These are phyloP conservation scores for Clitopilus hobsonii DNA, from an alignment of 768 basidiomycete species.

Conservation along the genomic window DNA sequence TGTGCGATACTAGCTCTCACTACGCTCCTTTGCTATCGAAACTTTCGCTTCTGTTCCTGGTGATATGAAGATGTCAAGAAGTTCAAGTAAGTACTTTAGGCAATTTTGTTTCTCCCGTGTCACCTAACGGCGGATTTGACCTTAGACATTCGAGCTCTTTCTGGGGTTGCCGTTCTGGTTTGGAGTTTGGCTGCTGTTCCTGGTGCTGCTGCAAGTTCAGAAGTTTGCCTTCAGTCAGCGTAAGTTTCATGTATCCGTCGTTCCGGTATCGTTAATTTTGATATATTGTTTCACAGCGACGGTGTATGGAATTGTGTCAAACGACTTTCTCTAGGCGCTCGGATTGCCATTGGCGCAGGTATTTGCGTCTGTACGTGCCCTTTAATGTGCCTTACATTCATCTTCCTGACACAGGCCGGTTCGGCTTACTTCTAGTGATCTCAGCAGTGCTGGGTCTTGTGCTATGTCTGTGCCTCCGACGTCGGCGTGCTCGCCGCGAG, in stretches of 20 bases:
- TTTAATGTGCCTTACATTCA: not conserved
- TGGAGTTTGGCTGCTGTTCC: slow-evolving; percentile 12
- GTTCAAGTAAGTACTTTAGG: slow-evolving; percentile 7
- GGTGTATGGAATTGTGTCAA: slow-evolving; percentile 14
- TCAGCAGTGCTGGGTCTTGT: slow-evolving; percentile 7
- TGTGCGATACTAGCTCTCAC: slow-evolving; percentile 6
- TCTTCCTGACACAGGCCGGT: not conserved
- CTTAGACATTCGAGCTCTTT: slow-evolving; percentile 12
- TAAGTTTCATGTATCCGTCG: slow-evolving; percentile 4
- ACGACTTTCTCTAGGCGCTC: slow-evolving; percentile 10
- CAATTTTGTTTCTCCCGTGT: not conserved
- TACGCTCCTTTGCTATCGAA: slow-evolving; percentile 12
- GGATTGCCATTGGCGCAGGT: slow-evolving; percentile 13
- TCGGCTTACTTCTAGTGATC: not conserved
- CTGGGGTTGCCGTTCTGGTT: slow-evolving; percentile 7
- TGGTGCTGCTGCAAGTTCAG: slow-evolving; percentile 13
- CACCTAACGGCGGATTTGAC: not conserved
- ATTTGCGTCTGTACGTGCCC: slow-evolving; percentile 11
- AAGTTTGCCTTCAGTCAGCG: slow-evolving; percentile 14
- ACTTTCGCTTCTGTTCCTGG: slow-evolving; percentile 3
- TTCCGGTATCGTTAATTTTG: not conserved
- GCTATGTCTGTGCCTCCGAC: slow-evolving; percentile 9
- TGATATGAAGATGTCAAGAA: slow-evolving; percentile 9
- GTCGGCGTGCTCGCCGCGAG: slow-evolving; percentile 7
- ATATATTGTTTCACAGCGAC: slow-evolving; percentile 12